Base-by-base conservation (phyloP, 2,329 filamentous ascomycete species). In the Amauroascus niger region DNA sequence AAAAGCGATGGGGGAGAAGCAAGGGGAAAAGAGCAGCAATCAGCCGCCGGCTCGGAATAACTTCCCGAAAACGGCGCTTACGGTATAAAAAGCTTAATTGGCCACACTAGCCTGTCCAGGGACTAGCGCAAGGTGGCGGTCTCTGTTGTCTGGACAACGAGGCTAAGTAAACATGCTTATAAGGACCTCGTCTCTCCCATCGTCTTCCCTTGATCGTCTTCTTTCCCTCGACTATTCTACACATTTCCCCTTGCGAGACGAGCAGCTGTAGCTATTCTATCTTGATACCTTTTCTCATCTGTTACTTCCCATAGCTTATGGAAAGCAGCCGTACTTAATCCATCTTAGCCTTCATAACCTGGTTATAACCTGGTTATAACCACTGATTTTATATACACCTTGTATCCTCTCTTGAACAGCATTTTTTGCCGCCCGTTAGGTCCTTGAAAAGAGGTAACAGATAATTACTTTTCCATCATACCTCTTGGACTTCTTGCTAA, bases 121-220 rank as follows among this genome's bases (percentile, higher is more conserved):
- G 60, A 5, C 57, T 69, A 66, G 67, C 35, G 58, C 51, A 52
- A 16, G 8, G 16, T 18, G 13, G 44, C 49, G 52, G 18, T 45
- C 49, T 22, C 49, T 61, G 57, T 74, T 74, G 71, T 69, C 65
- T 62, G 63, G 68, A 62, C 65, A 64, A 66, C 68, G 59, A 63
- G 61, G 60, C 14, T 35, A 52, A 49, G 61, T 60, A 60, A 61
- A 61, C 71, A 71, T 71, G 65, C 66, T 65, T 41, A 22, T 22
- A 54, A 28, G 32, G 22, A 35, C 40, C 20, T 37, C 49, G n/a
- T 32, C 3, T 43, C 55, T 58, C 55, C 54, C 62, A 60, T 62
- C 58, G 51, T 61, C 63, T 62, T 59, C 59, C 60, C 57, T 67
- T 63, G 65, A 40, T 26, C 49, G 40, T 24, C 37, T 33, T 30